Conservation (phyloP, 306 rosid species). For the Vigna hirtella region DNA sequence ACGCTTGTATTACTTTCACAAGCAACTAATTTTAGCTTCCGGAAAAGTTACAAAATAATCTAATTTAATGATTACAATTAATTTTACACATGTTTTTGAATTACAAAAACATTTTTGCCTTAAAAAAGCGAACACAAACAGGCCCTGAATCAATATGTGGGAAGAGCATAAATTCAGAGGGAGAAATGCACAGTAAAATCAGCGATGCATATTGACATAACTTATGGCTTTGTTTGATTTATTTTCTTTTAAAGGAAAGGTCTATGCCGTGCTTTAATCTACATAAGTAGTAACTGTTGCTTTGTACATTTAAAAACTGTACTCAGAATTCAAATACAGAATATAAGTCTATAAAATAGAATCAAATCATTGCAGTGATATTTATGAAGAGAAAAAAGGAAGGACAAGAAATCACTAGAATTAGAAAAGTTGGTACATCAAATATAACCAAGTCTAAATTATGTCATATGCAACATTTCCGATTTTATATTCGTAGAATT, state of each 20-base stretch:
- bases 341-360: background rate
- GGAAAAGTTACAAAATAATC: background rate
- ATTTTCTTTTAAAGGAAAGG: constrained; percentile 11
- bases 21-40: background rate
- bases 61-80: background rate
- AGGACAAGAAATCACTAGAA: constrained; percentile 20
- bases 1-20: background rate
- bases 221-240: background rate
- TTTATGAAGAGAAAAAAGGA: constrained; percentile 1
- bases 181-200: constrained; percentile 9
- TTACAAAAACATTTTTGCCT: background rate
- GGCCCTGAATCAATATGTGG: background rate
- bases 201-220: constrained; percentile 8
- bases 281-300: background rate
- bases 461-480: constrained; percentile 38
- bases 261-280: background rate
- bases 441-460: constrained; percentile 22
- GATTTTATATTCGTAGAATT: constrained; percentile 17
- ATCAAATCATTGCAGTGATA: constrained; percentile 12
- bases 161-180: background rate
- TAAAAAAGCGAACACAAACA: background rate
- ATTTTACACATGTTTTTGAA: background rate
- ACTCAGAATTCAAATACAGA: constrained; percentile 5
- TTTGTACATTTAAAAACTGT: constrained; percentile 23
- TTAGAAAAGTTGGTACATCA: constrained; percentile 24